Conservation (phyloP, 2,329 filamentous ascomycete species). For the Chalaropsis thielavioides region DNA sequence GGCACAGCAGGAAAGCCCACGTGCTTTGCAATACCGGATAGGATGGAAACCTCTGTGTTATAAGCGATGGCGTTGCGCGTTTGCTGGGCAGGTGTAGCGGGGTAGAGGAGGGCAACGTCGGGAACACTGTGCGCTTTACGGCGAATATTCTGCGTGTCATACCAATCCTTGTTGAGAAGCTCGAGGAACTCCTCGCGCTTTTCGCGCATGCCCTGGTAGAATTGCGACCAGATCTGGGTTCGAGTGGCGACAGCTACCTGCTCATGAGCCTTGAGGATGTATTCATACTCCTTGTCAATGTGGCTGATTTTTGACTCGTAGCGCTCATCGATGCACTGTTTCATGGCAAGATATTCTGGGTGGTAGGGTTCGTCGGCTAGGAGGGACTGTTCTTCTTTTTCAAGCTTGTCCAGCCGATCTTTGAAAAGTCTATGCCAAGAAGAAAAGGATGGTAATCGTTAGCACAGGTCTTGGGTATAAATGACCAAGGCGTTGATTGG, state of each 20-base stretch:
- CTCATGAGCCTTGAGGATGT: constrained; percentile 58
- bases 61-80: constrained; percentile 78
- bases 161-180: constrained; percentile 75
- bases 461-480: constrained; percentile 14
- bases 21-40: constrained; percentile 85
- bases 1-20: constrained; percentile 95
- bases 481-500: neutral
- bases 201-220: constrained; percentile 73
- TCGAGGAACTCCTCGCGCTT: constrained; percentile 68
- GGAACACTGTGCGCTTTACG: constrained; percentile 66
- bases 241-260: constrained; percentile 66
- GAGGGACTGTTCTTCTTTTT: constrained; percentile 52
- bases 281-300: constrained; percentile 58
- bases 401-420: constrained; percentile 70
- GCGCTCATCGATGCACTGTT: constrained; percentile 70
- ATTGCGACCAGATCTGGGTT: constrained; percentile 78
- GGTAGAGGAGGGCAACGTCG: constrained; percentile 71
- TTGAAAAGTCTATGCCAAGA: constrained; percentile 55
- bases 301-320: constrained; percentile 65
- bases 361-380: constrained; percentile 54
- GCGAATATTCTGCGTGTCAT: constrained; percentile 80
- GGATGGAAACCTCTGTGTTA: constrained; percentile 83
- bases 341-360: constrained; percentile 80
- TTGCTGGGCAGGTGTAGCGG: constrained; percentile 60
- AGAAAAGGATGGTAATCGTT: constrained; percentile 20